phyloP scores from a whole-genome alignment of 2,329 filamentous ascomycete genomes.

The Diaporthe caulivora region DNA sequence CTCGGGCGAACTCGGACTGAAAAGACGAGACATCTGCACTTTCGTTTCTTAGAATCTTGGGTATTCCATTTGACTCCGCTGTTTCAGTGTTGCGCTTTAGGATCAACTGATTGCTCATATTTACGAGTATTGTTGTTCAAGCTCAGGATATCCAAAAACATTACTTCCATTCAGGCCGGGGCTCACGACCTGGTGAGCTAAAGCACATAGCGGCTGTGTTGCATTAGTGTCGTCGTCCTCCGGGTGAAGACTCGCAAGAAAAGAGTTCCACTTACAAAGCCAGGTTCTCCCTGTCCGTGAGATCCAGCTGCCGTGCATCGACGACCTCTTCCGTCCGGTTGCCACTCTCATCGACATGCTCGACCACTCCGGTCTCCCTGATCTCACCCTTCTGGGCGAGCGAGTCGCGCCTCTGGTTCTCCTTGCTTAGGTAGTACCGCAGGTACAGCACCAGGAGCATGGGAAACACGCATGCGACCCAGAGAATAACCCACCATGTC shows the following conservation, averaged over 20 bases:
- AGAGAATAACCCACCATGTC: conserved; percentile 48
- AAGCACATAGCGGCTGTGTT: conserved; percentile 17
- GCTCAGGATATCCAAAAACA: no score
- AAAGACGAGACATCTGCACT: no score
- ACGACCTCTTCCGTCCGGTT: conserved; percentile 47
- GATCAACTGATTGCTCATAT: no score
- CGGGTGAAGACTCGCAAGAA: fast-evolving
- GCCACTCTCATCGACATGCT: conserved; percentile 46
- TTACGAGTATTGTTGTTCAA: no score
- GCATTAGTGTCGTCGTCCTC: background rate
- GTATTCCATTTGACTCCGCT: no score
- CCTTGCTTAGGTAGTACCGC: conserved; percentile 53
- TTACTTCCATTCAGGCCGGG: no score
- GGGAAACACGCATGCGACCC: conserved; percentile 53
- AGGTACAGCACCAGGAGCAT: conserved; percentile 54
- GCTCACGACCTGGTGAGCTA: background rate
- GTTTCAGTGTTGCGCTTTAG: no score
- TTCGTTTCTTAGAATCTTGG: no score
- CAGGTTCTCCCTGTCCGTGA: conserved; percentile 52
- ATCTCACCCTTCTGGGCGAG: conserved; percentile 42
- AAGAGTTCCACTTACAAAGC: conserved; percentile 42
- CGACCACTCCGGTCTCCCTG: conserved; percentile 46
- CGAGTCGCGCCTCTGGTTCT: conserved; percentile 54
- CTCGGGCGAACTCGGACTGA: no score
- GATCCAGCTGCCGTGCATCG: conserved; percentile 51